Conservation (phyloP, 768 basidiomycete genomes). For the Floccularia luteovirens region DNA sequence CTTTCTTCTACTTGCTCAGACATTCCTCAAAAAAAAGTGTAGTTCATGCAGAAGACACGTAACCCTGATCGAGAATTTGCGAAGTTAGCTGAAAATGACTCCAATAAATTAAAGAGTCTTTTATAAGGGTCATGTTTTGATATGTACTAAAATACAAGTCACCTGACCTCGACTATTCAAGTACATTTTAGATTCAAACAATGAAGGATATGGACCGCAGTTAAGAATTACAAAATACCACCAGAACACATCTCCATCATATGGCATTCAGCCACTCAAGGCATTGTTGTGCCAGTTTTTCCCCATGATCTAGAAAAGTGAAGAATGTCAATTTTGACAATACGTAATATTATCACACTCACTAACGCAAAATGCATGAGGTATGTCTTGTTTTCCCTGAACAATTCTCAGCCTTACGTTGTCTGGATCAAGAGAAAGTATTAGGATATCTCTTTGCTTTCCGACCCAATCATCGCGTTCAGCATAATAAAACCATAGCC, state of each 20-base stretch:
- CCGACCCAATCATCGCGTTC: constrained; percentile 66
- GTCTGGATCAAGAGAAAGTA: constrained; percentile 30
- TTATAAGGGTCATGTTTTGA: background rate
- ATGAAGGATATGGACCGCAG: no score
- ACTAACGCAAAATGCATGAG: constrained; percentile 75
- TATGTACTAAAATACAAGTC: no score
- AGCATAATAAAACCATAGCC: constrained; percentile 50
- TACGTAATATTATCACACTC: constrained; percentile 15
- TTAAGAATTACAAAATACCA: no score
- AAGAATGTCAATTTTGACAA: background rate
- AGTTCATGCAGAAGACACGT: no score
- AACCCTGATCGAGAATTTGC: no score
- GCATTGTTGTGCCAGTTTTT: constrained; percentile 42
- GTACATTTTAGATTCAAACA: no score
- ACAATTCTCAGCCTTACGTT: constrained; percentile 25
- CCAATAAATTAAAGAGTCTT: background rate
- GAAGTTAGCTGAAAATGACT: no score
- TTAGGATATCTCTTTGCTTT: constrained; percentile 35
- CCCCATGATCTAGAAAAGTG: constrained; percentile 37
- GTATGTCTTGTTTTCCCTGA: constrained; percentile 39
- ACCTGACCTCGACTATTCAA: no score
- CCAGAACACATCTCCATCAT: no score
- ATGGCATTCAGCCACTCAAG: constrained; percentile 22
- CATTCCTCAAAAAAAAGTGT: constrained; percentile 11
- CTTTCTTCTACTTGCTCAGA: no score